Evolutionary conservation across 495 filamentous ascomycete species (phyloP).

Genomic region (Sporormia fimetaria): DNA sequence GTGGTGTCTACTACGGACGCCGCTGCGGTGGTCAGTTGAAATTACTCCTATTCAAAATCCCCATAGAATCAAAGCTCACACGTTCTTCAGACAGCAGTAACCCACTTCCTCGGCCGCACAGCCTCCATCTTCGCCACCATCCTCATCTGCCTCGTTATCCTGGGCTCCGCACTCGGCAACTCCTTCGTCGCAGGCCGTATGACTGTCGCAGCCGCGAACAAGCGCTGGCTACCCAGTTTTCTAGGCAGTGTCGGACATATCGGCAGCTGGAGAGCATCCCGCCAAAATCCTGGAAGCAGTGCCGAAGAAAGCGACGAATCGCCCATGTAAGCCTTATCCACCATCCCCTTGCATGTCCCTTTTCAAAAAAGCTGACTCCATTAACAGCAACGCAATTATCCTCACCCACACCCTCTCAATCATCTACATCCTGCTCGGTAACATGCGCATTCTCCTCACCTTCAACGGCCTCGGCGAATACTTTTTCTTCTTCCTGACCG

Average conservation of each 20-base stretch:
- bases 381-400: constrained; percentile 44
- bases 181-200: constrained; percentile 47
- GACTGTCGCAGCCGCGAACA: constrained; percentile 44
- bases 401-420: constrained; percentile 39
- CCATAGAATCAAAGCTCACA: background rate
- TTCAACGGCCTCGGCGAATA: constrained; percentile 48
- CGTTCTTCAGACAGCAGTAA: constrained; percentile 49
- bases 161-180: constrained; percentile 45
- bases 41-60: background rate
- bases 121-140: constrained; percentile 39
- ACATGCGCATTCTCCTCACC: constrained; percentile 44
- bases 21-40: constrained; percentile 42
- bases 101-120: constrained; percentile 38
- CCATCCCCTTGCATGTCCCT: background rate
- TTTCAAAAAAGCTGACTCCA: constrained; percentile 1
- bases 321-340: constrained; percentile 21
- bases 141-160: constrained; percentile 42
- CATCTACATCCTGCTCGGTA: constrained; percentile 45
- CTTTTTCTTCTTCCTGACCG: constrained; percentile 47
- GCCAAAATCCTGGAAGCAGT: constrained; percentile 1
- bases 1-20: constrained; percentile 42
- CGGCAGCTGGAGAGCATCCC: constrained; percentile 7
- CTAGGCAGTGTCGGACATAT: constrained; percentile 36
- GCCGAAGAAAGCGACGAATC: constrained; percentile 16
- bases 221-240: constrained; percentile 39